Conservation (phyloP, 1,139 yeast species). For the Nakaseomyces bracarensis region DNA sequence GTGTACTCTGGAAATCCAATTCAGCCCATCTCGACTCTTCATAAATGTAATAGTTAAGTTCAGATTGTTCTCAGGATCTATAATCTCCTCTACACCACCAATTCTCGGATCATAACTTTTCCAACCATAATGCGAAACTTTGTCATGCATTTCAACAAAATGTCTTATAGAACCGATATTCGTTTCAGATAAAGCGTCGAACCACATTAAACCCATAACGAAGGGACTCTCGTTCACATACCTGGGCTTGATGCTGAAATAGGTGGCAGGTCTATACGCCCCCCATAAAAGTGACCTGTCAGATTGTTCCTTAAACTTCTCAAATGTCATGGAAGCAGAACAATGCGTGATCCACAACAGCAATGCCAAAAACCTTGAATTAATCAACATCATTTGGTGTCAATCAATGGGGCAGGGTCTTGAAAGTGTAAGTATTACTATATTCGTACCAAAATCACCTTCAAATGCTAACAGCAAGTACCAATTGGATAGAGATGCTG, state of each 20-base stretch:
- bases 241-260: constrained; percentile 79
- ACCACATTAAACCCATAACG: constrained; percentile 85
- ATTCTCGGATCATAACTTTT: constrained; percentile 70
- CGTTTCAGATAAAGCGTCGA: constrained; percentile 51
- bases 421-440: too few species aligned
- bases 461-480: too few species aligned
- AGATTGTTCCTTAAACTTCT: constrained; percentile 28
- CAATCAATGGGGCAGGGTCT: too few species aligned
- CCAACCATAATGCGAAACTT: constrained; percentile 78
- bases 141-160: constrained; percentile 56
- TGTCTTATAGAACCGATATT: constrained; percentile 64
- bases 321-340: not conserved
- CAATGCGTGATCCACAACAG: not conserved
- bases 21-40: constrained; percentile 57
- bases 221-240: constrained; percentile 56
- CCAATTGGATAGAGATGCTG: too few species aligned
- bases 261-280: constrained; percentile 80
- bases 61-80: constrained; percentile 57
- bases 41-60: constrained; percentile 65
- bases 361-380: not conserved
- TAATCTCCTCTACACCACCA: constrained; percentile 77
- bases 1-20: constrained; percentile 67
- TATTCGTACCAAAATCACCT: too few species aligned
- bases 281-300: constrained; percentile 69
- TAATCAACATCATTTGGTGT: not conserved